phyloP scores from a whole-genome alignment of 176 grass and related monocot species.

The Bolboschoenus planiculmis region DNA sequence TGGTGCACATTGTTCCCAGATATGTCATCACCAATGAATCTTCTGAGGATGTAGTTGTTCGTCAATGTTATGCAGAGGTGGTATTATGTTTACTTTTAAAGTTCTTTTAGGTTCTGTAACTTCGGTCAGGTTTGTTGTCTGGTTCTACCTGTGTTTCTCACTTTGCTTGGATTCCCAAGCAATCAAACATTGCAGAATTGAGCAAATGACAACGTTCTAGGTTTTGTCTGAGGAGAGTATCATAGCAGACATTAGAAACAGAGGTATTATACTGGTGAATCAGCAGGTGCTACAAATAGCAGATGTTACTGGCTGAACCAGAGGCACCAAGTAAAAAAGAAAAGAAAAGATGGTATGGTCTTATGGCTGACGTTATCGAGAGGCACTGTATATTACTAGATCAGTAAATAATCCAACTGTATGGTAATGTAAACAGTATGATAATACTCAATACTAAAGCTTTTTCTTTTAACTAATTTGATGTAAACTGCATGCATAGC shows the following conservation, averaged over 20 bases:
- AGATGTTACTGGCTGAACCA: background rate
- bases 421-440: background rate
- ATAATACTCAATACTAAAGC: background rate
- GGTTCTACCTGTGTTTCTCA: constrained; percentile 23
- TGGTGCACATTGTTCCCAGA: constrained; percentile 63
- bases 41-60: constrained; percentile 45
- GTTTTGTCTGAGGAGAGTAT: background rate
- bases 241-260: background rate
- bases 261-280: background rate
- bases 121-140: constrained; percentile 20
- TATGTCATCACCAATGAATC: constrained; percentile 75
- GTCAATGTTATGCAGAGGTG: constrained; percentile 73
- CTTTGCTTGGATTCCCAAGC: constrained; percentile 4
- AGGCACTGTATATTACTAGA: background rate
- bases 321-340: background rate
- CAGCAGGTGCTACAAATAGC: background rate
- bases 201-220: background rate
- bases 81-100: background rate
- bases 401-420: background rate
- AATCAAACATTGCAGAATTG: background rate
- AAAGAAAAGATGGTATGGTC: background rate
- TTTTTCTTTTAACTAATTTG: background rate
- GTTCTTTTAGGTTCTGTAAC: background rate
- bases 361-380: background rate
- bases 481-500: background rate